Base-by-base conservation (phyloP, 805 yeast species). In the Zygosaccharomyces siamensis region DNA sequence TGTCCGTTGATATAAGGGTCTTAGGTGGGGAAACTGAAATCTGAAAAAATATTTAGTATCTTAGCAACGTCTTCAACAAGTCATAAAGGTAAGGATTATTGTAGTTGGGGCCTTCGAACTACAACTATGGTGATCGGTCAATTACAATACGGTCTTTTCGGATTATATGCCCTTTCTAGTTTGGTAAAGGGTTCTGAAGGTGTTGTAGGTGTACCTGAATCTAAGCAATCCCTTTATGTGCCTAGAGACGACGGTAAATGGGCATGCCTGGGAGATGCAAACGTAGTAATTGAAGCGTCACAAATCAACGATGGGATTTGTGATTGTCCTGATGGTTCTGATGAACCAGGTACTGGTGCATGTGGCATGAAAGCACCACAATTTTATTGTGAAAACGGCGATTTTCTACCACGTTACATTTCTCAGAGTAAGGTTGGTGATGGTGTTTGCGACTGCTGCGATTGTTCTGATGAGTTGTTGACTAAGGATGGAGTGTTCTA, bases 291-390 rank as follows among this genome's bases (percentile, higher is more conserved):
- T 16, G 72, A 82, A 36, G 72, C 72, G 45, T 71, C 71, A 32
- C 86, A 82, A 60, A 76, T 92, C 57, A 92, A 92, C 64, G 97
- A 93, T 66, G 85, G 89, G 58, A 84, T 76, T 61, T 92, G 98
- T 68, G 98, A 93, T 61, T 92, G 98, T 70, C 97, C 97, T 0
- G 99, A 93, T 69, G 98, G 98, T 0, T 81, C 90, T 4, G 99
- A 93, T 69, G 98, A 93, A 66, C 97, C 97, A 0, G 97, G 97
- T 0, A 92, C 98, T 0, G 72, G 84, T 35, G 97, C 97, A 0
- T 92, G 98, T 66, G 60, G 66, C 14, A 51, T 44, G 56, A 42
- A 28, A 27, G 50, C 45, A 30, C 50, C 54, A 18, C 48, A 47
- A 36, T 90, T 89, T 60, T 89, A 80, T 65, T 92, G 99, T 68